Percentiles rank a stretch among this genome's conserved stretches.
These are phyloP conservation scores for Tolypocladium tundrense DNA, from an alignment of 2,329 filamentous ascomycete species.

Conservation along the genomic window DNA sequence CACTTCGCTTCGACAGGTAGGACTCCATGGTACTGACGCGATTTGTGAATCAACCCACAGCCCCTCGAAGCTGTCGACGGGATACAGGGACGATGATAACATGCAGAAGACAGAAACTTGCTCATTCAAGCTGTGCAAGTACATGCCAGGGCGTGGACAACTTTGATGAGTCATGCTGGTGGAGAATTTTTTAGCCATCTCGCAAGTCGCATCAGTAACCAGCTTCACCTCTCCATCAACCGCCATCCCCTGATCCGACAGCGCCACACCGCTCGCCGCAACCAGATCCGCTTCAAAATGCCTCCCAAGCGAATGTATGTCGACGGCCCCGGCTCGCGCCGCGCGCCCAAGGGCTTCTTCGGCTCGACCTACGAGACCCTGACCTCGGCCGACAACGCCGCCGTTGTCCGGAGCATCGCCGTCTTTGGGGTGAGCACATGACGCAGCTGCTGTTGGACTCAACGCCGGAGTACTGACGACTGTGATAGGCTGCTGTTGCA, in stretches of 20 bases:
- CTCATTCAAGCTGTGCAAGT: background rate
- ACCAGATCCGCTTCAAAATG: conserved; percentile 31
- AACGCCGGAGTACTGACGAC: conserved; percentile 1
- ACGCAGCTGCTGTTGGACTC: background rate
- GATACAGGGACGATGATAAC: background rate
- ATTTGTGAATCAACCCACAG: background rate
- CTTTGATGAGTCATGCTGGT: conserved; percentile 3
- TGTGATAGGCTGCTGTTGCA: conserved; percentile 29
- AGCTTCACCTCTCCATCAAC: background rate
- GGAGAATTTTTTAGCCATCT: background rate
- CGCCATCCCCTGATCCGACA: background rate
- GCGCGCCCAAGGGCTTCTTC: conserved; percentile 40
- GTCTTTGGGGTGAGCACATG: conserved; percentile 53
- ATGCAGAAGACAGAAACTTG: background rate
- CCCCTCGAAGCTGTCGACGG: background rate
- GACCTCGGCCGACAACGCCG: conserved; percentile 57
- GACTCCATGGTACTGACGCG: conserved; percentile 1
- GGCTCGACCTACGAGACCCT: conserved; percentile 49
- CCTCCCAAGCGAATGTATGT: conserved; percentile 50
- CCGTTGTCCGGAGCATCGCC: conserved; percentile 56
- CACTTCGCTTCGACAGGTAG: conserved; percentile 12
- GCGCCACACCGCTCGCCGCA: background rate
- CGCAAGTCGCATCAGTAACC: background rate
- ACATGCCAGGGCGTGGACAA: background rate
- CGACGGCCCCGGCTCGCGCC: conserved; percentile 32